Conservation (phyloP, 345 rosid genomes). For the Carallia brachiata region DNA sequence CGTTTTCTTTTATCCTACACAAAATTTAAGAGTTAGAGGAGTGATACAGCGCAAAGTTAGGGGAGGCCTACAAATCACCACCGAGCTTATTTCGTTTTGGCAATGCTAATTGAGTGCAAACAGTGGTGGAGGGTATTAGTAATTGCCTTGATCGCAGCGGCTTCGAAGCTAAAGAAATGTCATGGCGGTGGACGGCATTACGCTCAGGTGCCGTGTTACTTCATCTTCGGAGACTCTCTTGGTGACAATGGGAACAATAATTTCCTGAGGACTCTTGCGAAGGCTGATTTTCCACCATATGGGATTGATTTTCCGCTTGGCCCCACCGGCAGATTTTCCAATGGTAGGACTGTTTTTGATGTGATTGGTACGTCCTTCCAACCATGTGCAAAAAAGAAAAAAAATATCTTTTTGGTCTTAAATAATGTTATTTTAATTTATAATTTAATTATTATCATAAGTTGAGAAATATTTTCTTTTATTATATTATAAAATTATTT, state of each 20-base stretch:
- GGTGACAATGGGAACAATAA: constrained; percentile 31
- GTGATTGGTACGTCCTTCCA: constrained; percentile 16
- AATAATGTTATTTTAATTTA: too few species aligned
- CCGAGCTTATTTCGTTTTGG: too few species aligned
- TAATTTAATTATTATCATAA: too few species aligned
- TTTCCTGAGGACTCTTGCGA: constrained; percentile 6
- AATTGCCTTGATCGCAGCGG: too few species aligned
- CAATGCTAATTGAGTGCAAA: too few species aligned
- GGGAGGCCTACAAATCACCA: too few species aligned
- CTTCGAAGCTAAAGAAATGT: background rate
- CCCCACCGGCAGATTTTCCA: constrained; percentile 22
- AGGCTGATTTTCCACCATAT: constrained; percentile 18
- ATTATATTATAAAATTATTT: too few species aligned
- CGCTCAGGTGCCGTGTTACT: constrained; percentile 20
- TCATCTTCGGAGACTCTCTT: constrained; percentile 27
- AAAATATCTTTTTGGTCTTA: background rate
- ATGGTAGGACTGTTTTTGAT: constrained; percentile 20
- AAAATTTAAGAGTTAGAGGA: too few species aligned
- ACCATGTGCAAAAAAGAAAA: background rate
- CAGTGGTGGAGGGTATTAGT: too few species aligned
- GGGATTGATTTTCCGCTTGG: constrained; percentile 22
- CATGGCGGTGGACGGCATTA: background rate
- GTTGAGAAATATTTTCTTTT: too few species aligned
- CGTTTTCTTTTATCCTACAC: too few species aligned
- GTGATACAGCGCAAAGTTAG: too few species aligned